Evolutionary conservation across 805 yeast species (phyloP).

Genomic region (Cyberlindnera misumaiensis): DNA sequence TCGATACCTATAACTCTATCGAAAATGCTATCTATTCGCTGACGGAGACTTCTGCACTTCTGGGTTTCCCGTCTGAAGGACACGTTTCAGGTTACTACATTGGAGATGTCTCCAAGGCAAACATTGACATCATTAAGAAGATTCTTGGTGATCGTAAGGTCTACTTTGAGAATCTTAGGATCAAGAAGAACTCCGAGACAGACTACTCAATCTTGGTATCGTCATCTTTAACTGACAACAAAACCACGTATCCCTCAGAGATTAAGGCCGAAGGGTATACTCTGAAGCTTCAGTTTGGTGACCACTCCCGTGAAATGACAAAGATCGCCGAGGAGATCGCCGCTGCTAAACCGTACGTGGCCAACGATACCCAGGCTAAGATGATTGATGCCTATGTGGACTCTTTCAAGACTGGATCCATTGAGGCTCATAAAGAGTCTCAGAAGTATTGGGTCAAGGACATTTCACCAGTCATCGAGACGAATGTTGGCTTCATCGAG

Average conservation of each 20-base stretch:
- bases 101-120: slow-evolving; percentile 45
- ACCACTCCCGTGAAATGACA: slow-evolving; percentile 60
- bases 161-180: slow-evolving; percentile 76
- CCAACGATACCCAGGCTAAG: slow-evolving; percentile 63
- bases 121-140: slow-evolving; percentile 59
- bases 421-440: slow-evolving; percentile 78
- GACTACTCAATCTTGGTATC: slow-evolving; percentile 63
- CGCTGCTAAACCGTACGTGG: slow-evolving; percentile 54
- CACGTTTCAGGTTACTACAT: slow-evolving; percentile 72
- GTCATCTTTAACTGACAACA: slow-evolving; percentile 45
- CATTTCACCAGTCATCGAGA: slow-evolving; percentile 67
- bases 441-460: slow-evolving; percentile 88
- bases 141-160: slow-evolving; percentile 57
- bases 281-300: slow-evolving; percentile 64
- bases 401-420: slow-evolving; percentile 74
- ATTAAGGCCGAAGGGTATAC: slow-evolving; percentile 33
- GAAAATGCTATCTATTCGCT: slow-evolving; percentile 44
- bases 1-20: slow-evolving; percentile 30
- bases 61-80: slow-evolving; percentile 77
- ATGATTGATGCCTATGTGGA: slow-evolving; percentile 63
- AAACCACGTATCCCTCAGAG: slow-evolving; percentile 47
- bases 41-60: slow-evolving; percentile 40
- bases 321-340: slow-evolving; percentile 49
- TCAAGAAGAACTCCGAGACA: slow-evolving; percentile 44
- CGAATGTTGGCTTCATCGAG: slow-evolving; percentile 87